Base-by-base conservation (phyloP, 2,329 filamentous ascomycete species). In the Stagonosporopsis cucurbitacearum region DNA sequence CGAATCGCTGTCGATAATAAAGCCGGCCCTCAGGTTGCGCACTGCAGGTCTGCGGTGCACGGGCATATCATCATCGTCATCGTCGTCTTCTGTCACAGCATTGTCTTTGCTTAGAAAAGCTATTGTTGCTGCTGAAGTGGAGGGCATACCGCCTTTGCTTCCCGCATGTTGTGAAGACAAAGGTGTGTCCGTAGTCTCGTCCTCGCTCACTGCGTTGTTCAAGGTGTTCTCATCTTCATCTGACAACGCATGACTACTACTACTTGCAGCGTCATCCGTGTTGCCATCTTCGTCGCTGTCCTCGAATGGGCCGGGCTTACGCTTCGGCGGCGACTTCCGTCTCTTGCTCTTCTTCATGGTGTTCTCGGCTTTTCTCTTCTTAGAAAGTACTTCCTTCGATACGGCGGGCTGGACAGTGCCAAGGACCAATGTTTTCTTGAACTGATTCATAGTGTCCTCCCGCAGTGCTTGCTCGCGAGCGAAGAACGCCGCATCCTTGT, bases 401-500 rank as follows among this genome's bases (percentile, higher is more conserved):
- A 66, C 50, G 12, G 48, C 50, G 20, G 63, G 55, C 35, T 70
- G 65, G 3, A 75, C 78, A 50, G 75, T 77, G 33, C 79, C 72
- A 50, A 85, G 61, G 6, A 80, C 80, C 4, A 70, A 53, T 1
- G 60, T 63, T 46, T 80, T 78, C 52, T 78, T 78, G 54, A 85
- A 79, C 15, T 79, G 77, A 28, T 78, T 75, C 25, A 76, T 76
- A 47, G 82, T 84, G 43, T 83, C 83, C 60, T 85, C 81, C 44
- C 90, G 81, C 57, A 88, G 81, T 61, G 83, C 78, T 73, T 88
- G 86, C 76, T 97, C 93, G 15, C 85, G 82, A 2, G 83, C 86
- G 75, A 94, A 97, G 76, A 97, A 97, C 19, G 84, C 86, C 20
- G 72, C 80, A 75, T 90, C 85, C 53, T 86, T 84, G 42, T 92